Evolutionary conservation across 2,329 filamentous ascomycete genomes (phyloP).

Genomic region (Colletotrichum sp.): DNA sequence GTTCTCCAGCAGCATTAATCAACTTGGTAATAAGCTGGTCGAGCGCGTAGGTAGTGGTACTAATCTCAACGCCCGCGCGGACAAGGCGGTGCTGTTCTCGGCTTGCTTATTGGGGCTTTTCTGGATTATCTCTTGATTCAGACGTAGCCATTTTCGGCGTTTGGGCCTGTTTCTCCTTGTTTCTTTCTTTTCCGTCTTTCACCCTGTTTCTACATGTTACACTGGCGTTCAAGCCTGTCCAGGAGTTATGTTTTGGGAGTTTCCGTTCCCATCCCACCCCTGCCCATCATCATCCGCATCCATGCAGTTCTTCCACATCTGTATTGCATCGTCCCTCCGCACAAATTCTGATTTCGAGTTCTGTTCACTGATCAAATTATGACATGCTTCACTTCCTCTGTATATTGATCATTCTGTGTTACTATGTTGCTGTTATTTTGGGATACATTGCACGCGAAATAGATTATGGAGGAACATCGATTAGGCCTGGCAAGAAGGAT

Average conservation of each 20-base stretch:
- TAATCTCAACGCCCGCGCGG: background rate
- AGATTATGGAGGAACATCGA: background rate
- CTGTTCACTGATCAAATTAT: background rate
- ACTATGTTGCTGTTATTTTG: background rate
- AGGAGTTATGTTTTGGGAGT: background rate
- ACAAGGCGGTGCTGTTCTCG: background rate
- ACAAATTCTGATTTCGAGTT: background rate
- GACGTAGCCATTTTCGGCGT: no score
- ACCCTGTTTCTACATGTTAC: background rate
- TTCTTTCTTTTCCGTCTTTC: background rate
- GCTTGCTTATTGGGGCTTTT: background rate
- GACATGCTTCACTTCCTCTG: fast-evolving
- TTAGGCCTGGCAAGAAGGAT: background rate
- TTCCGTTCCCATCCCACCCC: background rate
- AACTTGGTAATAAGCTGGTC: slow-evolving; percentile 58
- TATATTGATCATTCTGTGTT: background rate
- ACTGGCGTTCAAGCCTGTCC: background rate
- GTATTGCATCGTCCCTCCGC: background rate
- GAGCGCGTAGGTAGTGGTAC: slow-evolving; percentile 31
- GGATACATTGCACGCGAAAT: background rate
- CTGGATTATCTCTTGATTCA: background rate
- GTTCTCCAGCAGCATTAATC: slow-evolving; percentile 59
- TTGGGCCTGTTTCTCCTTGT: background rate
- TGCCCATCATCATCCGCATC: background rate
- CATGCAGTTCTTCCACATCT: background rate